Evolutionary conservation across 441 rosid genomes (phyloP), one percentile per base, ranked within the genome.

Genomic region (Pelargonium citronellum): DNA sequence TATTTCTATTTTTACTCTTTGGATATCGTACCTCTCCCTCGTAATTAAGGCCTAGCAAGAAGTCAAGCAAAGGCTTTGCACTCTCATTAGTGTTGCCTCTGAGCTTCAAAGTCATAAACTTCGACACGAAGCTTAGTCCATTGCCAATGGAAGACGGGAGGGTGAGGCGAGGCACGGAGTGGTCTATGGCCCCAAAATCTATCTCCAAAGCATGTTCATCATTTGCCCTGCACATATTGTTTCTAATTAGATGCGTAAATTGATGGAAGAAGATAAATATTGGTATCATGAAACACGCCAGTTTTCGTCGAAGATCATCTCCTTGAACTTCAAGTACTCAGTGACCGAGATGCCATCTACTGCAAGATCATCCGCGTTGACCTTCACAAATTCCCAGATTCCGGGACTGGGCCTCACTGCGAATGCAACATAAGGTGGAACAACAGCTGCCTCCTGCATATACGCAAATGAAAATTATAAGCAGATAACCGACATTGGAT

Each of bases 61-160:
- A 90, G 66, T 94, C 89, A 61, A 94, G 84, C 2, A 94, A 84
- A 57, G 92, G 94, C 78, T 90, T 90, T 2, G 86, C 85, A 67
- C 75, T 81, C 55, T 85, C 89, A 22, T 22, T 22, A 17, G 58
- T 66, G 30, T 69, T 70, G 5, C 87, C 84, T 57, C 80, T 79
- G 9, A 91, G 82, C 77, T 81, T 89, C 0, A 92, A 81, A 67
- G 88, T 79, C 9, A 78, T 53, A 73, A 79, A 80, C 77, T 83
- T 89, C 1, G 91, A 83, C 57, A 91, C 97, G 67, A 85, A 87
- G 4, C 96, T 96, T 77, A 95, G 97, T 15, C 99, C 99, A 72
- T 92, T 91, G 72, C 99, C 97, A 76, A 91, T 91, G 3, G 94
- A 95, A 73, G 97, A 91, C 41, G 99, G 90, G 7, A 95, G 86